These are phyloP conservation scores for Cucurbitaria berberidis DNA, from an alignment of 2,329 filamentous ascomycete species.

Conservation along the genomic window DNA sequence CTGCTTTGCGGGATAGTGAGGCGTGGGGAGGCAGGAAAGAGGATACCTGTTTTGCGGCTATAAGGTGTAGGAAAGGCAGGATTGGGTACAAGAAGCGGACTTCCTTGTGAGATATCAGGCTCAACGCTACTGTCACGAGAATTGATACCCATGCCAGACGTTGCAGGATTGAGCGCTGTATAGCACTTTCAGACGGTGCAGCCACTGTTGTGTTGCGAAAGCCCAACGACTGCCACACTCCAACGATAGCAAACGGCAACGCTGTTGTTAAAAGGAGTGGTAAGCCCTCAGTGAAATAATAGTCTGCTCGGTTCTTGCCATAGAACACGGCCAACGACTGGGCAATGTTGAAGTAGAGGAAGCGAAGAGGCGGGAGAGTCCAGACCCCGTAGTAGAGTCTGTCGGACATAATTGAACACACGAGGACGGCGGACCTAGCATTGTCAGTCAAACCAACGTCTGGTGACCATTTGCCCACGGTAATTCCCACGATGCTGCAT, in stretches of 20 bases:
- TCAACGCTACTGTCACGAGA: constrained; percentile 69
- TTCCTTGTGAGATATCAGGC: constrained; percentile 90
- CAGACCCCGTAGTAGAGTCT: constrained; percentile 80
- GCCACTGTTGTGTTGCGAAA: background rate
- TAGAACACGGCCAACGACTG: constrained; percentile 92
- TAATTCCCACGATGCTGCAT: constrained; percentile 11
- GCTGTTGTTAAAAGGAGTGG: constrained; percentile 85
- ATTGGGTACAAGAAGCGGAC: constrained; percentile 96
- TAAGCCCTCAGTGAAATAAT: constrained; percentile 89
- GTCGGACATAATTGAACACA: constrained; percentile 71
- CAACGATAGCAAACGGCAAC: constrained; percentile 75
- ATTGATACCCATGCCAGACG: constrained; percentile 55
- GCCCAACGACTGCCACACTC: constrained; percentile 62
- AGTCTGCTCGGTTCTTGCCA: constrained; percentile 87
- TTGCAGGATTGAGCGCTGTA: constrained; percentile 23
- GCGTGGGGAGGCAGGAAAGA: constrained; percentile 63
- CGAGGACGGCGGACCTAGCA: constrained; percentile 63
- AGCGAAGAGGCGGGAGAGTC: constrained; percentile 87
- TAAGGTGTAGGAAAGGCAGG: constrained; percentile 81
- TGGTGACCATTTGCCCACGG: constrained; percentile 13
- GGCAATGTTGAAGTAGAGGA: constrained; percentile 87
- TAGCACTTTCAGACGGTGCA: constrained; percentile 7
- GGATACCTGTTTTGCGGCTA: constrained; percentile 72
- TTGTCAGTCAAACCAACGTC: constrained; percentile 26
- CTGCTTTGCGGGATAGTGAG: constrained; percentile 53